These are phyloP conservation scores for Fraxinus velutina DNA, from an alignment of 305 asterid genomes.

Conservation along the genomic window DNA sequence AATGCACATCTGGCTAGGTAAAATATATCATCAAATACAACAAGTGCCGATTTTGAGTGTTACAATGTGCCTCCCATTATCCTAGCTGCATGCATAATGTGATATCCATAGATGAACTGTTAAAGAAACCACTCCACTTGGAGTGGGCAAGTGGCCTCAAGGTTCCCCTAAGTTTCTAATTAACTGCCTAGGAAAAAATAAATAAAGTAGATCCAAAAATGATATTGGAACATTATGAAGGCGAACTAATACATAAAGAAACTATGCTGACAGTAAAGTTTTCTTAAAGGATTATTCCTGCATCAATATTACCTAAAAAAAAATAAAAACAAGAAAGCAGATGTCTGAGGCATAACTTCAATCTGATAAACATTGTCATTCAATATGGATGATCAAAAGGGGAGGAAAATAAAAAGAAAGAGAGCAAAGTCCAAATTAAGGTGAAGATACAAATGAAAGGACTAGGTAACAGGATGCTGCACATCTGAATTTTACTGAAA, in stretches of 20 bases:
- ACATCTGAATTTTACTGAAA: background rate
- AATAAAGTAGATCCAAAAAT: background rate
- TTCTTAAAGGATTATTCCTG: background rate
- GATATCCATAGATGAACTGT: background rate
- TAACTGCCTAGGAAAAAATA: background rate
- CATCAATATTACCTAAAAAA: background rate
- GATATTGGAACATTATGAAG: background rate
- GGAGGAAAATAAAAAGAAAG: background rate
- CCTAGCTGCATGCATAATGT: background rate
- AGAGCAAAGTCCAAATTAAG: background rate
- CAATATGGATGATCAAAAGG: background rate
- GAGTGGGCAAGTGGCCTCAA: background rate
- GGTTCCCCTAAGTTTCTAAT: background rate
- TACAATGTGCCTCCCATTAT: background rate
- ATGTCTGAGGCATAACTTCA: background rate
- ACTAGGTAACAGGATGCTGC: background rate
- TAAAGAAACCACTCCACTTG: background rate
- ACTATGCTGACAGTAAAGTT: background rate
- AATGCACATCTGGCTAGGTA: constrained; percentile 3
- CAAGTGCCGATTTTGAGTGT: background rate
- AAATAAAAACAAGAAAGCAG: background rate
- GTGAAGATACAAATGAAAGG: background rate
- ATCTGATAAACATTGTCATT: background rate
- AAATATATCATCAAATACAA: background rate
- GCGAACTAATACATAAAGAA: background rate